phyloP scores from a whole-genome alignment of 2,329 filamentous ascomycete genomes.

The Paramyrothecium sp. region DNA sequence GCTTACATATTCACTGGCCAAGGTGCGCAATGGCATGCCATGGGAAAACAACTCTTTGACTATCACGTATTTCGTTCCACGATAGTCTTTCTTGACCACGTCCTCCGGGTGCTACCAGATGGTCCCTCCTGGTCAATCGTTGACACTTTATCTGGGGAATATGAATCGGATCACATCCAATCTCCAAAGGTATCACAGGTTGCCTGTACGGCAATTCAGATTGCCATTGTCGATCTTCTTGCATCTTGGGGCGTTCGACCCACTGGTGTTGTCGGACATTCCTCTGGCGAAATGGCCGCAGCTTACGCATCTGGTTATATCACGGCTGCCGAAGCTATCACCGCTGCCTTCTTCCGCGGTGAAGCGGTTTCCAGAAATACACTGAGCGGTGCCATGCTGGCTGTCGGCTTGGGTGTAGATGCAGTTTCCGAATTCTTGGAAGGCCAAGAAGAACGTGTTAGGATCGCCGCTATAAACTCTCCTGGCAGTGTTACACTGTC shows the following conservation, averaged over 20 bases:
- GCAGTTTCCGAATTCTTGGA: not conserved
- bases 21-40: too few relatives aligned
- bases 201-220: constrained; percentile 2
- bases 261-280: not conserved
- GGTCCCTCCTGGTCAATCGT: not conserved
- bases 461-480: constrained; percentile 18
- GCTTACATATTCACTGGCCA: not conserved
- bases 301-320: constrained; percentile 2
- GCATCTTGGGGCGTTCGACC: not conserved
- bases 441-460: not conserved
- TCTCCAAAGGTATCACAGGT: too few relatives aligned
- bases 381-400: not conserved
- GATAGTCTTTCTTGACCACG: not conserved
- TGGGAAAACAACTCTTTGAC: not conserved
- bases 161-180: not conserved
- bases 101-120: not conserved
- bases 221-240: constrained; percentile 2
- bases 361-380: not conserved
- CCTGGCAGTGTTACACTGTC: constrained; percentile 22
- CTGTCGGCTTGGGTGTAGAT: not conserved
- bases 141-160: not conserved
- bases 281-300: constrained; percentile 5
- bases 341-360: constrained; percentile 14
- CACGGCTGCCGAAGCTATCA: constrained; percentile 13
- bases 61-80: not conserved